These are phyloP conservation scores for Chenopodium formosanum DNA, from an alignment of 148 eudicot genomes.

Conservation along the genomic window DNA sequence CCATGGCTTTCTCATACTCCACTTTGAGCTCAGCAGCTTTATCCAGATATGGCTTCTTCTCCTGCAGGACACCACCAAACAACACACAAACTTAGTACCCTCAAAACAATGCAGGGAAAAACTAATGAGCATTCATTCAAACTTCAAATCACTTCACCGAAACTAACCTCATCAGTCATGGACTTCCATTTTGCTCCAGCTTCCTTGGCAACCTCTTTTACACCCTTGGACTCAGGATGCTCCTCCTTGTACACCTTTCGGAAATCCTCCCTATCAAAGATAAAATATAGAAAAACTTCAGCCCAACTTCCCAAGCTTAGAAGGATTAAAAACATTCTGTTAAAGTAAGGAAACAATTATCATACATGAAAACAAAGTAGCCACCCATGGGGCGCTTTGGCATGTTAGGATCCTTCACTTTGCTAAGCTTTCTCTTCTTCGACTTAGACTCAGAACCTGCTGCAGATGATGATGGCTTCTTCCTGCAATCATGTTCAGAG, in stretches of 20 bases:
- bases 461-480: slow-evolving; percentile 31
- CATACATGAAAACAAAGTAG: slow-evolving; percentile 75
- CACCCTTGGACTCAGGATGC: slow-evolving; percentile 70
- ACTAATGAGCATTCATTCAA: too few relatives aligned
- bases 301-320: background rate
- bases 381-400: slow-evolving; percentile 81
- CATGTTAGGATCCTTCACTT: slow-evolving; percentile 50
- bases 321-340: background rate
- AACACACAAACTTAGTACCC: background rate
- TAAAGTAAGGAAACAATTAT: background rate
- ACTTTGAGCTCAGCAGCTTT: slow-evolving; percentile 74
- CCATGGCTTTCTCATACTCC: slow-evolving; percentile 57
- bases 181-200: slow-evolving; percentile 90
- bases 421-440: slow-evolving; percentile 52
- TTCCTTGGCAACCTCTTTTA: slow-evolving; percentile 67
- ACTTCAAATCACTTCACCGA: background rate
- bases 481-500: slow-evolving; percentile 27
- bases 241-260: slow-evolving; percentile 70
- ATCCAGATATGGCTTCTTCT: slow-evolving; percentile 66
- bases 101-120: too few relatives aligned
- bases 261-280: slow-evolving; percentile 65
- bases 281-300: background rate
- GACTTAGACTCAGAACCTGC: slow-evolving; percentile 37
- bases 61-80: slow-evolving; percentile 35
- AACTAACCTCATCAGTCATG: slow-evolving; percentile 72